Conservation (phyloP, 305 asterid genomes). For the Fraxinus angustifolia region DNA sequence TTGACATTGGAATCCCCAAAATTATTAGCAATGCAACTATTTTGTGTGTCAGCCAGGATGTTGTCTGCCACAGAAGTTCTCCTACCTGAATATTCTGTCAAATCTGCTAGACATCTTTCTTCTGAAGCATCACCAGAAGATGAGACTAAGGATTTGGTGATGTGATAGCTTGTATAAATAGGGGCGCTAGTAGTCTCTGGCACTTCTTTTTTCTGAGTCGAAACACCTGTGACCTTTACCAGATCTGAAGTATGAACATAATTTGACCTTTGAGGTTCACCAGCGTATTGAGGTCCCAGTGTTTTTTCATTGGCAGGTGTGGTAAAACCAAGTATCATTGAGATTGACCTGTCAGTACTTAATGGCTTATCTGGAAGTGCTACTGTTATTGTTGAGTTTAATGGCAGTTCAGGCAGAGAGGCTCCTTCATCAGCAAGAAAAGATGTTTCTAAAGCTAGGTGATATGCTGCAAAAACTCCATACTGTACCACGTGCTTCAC, state of each 20-base stretch:
- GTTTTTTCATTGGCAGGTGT: constrained; percentile 40
- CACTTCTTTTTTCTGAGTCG: constrained; percentile 34
- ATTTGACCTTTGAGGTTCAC: constrained; percentile 50
- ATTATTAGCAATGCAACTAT: constrained; percentile 24
- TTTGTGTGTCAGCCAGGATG: constrained; percentile 25
- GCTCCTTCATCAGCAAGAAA: constrained; percentile 99
- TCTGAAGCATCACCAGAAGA: constrained; percentile 38
- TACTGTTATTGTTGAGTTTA: constrained; percentile 64
- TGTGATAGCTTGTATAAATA: constrained; percentile 34
- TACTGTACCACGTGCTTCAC: constrained; percentile 92
- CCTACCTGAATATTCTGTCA: constrained; percentile 31
- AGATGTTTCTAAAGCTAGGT: constrained; percentile 92
- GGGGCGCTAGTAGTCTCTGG: constrained; percentile 26
- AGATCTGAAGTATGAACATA: constrained; percentile 54
- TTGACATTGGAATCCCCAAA: constrained; percentile 31
- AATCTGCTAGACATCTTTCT: constrained; percentile 29
- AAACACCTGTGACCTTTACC: constrained; percentile 30
- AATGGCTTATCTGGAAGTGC: constrained; percentile 79
- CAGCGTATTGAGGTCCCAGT: constrained; percentile 41
- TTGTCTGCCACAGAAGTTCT: constrained; percentile 29
- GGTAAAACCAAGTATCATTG: constrained; percentile 60
- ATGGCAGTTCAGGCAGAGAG: constrained; percentile 74
- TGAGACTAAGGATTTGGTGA: constrained; percentile 31
- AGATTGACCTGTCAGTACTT: constrained; percentile 64
- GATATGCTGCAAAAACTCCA: constrained; percentile 96